Evolutionary conservation across 108 stramenopile species (phyloP), one percentile per base, ranked within the genome.

Genomic region (Halocafeteria seosinensis): DNA sequence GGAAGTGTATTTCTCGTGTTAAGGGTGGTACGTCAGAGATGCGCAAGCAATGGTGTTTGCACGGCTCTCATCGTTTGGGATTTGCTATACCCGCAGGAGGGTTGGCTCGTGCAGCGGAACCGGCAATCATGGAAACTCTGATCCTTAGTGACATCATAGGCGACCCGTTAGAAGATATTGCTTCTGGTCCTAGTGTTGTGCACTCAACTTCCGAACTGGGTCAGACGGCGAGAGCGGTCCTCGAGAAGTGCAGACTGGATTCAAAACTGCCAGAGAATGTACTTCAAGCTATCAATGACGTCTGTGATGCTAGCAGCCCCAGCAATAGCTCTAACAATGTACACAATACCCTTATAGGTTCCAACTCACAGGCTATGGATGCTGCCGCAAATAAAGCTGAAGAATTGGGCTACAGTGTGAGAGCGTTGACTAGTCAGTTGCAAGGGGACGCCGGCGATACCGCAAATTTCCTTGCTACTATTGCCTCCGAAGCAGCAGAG

Each of bases 11-110:
- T 42, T 32, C 33, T 2, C 4, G 35, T 30, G 65, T 67, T 5
- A 65, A 67, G 26, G 66, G 66, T 9, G 66, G 66, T 0, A n/a
- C n/a, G n/a, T n/a, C n/a, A n/a, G 35, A 58, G 9, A 37, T 53
- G 34, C 55, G 65, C 65, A 5, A 36, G 1, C 1, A 30, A 30
- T n/a, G n/a, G n/a, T n/a, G n/a, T n/a, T n/a, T n/a, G n/a, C n/a
- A n/a, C n/a, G n/a, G n/a, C n/a, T n/a, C n/a, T n/a, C n/a, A n/a
- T n/a, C n/a, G n/a, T n/a, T n/a, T n/a, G n/a, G n/a, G n/a, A n/a
- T n/a, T n/a, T n/a, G n/a, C n/a, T n/a, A n/a, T n/a, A n/a, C n/a
- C n/a, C n/a, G n/a, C n/a, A n/a, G n/a, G n/a, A n/a, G 2, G 17
- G 26, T 17, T 62, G 5, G 11, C 61, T 51, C 24, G 61, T 8